Conservation (phyloP, 1,139 yeast species). For the Pichia cactophila region DNA sequence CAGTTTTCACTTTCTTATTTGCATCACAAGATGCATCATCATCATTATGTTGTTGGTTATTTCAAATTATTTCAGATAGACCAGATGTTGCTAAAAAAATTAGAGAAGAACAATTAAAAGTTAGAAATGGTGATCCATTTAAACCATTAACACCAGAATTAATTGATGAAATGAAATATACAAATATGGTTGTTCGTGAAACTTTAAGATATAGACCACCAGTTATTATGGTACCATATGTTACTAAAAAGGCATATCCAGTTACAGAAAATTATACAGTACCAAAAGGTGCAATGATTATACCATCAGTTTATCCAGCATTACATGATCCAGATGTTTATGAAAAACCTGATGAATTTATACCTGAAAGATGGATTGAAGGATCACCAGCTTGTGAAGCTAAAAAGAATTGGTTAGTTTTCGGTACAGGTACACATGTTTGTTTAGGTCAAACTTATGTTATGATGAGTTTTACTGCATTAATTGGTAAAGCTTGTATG, state of each 20-base stretch:
- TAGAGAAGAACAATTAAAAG: slow-evolving; percentile 82
- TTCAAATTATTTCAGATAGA: slow-evolving; percentile 91
- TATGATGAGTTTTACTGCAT: slow-evolving; percentile 76
- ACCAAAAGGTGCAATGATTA: slow-evolving; percentile 95
- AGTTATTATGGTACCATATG: slow-evolving; percentile 95
- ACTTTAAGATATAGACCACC: slow-evolving; percentile 94
- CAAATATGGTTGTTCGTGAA: slow-evolving; percentile 86
- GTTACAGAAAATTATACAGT: slow-evolving; percentile 77
- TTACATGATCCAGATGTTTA: slow-evolving; percentile 96
- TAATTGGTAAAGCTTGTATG: slow-evolving; percentile 85
- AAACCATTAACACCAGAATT: slow-evolving; percentile 58
- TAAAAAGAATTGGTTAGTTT: slow-evolving; percentile 89
- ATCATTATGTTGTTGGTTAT: slow-evolving; percentile 97
- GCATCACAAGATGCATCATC: slow-evolving; percentile 98
- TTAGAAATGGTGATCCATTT: slow-evolving; percentile 69
- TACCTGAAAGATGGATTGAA: slow-evolving; percentile 91
- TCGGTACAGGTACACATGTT: slow-evolving; percentile 95
- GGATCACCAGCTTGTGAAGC: slow-evolving; percentile 54
- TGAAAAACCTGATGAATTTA: slow-evolving; percentile 85
- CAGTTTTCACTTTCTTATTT: slow-evolving; percentile 88
- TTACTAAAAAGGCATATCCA: slow-evolving; percentile 79
- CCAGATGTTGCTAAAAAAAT: slow-evolving; percentile 81
- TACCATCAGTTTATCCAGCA: slow-evolving; percentile 92
- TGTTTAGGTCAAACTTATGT: slow-evolving; percentile 95
- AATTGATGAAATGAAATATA: slow-evolving; percentile 80